Percentiles rank a stretch among this genome's conserved stretches.
Conservation (phyloP, 2,329 filamentous ascomycete species). For the Rhytidhysteron rufulum region DNA sequence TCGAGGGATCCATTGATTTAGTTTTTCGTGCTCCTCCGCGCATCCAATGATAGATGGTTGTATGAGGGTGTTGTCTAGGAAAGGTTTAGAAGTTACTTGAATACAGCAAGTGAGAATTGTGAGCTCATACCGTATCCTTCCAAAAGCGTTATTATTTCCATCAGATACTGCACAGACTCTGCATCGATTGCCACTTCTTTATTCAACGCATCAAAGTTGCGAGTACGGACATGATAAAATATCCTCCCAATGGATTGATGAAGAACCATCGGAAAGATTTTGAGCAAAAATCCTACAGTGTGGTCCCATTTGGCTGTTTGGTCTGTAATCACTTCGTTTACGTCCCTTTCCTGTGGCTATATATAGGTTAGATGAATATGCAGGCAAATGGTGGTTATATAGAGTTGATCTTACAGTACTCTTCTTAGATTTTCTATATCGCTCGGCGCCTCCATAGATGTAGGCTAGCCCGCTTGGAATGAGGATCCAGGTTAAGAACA, state of each 20-base stretch:
- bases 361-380: not conserved
- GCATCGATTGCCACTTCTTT: conserved; percentile 23
- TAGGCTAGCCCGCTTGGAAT: conserved; percentile 35
- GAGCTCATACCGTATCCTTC: conserved; percentile 2
- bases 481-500: conserved; percentile 33
- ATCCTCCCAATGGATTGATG: too few species aligned
- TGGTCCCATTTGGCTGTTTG: conserved; percentile 35
- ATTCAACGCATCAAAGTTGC: conserved; percentile 29
- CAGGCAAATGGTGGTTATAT: conserved; percentile 11
- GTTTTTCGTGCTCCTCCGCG: too few species aligned
- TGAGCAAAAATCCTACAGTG: conserved; percentile 25
- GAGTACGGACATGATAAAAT: conserved; percentile 31
- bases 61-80: too few species aligned
- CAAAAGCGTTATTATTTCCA: conserved; percentile 13
- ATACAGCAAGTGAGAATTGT: not conserved
- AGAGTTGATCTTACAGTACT: conserved; percentile 25
- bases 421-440: conserved; percentile 32
- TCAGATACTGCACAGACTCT: conserved; percentile 28
- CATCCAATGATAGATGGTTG: too few species aligned
- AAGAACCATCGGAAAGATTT: too few species aligned
- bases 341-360: conserved; percentile 27
- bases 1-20: conserved; percentile 30
- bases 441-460: conserved; percentile 28
- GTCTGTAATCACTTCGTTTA: conserved; percentile 27
- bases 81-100: too few species aligned